Evolutionary conservation across 169 alveolate species (phyloP).

Genomic region (Cryptosporidium sp.): DNA sequence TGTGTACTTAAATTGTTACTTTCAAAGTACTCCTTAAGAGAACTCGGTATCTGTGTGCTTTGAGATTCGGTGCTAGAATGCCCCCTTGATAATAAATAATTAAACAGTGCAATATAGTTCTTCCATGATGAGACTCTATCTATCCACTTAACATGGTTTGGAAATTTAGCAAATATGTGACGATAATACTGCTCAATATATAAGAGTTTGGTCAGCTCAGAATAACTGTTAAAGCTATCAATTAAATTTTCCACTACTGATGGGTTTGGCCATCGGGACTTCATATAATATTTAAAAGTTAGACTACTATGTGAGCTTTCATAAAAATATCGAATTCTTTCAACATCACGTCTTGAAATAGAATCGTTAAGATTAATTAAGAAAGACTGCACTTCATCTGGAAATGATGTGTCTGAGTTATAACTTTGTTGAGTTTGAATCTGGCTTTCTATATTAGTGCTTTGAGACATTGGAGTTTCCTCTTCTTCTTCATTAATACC

Average conservation of each 20-base stretch:
- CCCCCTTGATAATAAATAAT: neutral
- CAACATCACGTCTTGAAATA: conserved; percentile 41
- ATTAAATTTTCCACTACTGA: conserved; percentile 40
- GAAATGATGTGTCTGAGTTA: conserved; percentile 21
- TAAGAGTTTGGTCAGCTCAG: conserved; percentile 14
- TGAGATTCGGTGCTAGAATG: conserved; percentile 11
- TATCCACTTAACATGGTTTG: conserved; percentile 61
- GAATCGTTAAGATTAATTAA: conserved; percentile 40
- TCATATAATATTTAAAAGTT: conserved; percentile 68
- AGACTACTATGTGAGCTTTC: conserved; percentile 15
- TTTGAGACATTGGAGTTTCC: conserved; percentile 51
- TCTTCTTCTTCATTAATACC: conserved; percentile 55
- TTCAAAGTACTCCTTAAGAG: conserved; percentile 34
- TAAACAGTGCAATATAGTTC: conserved; percentile 42
- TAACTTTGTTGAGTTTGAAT: conserved; percentile 13
- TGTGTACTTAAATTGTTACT: conserved; percentile 3
- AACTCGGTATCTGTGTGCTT: neutral
- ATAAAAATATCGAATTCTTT: conserved; percentile 49
- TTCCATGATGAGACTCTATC: conserved; percentile 73
- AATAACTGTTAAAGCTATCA: conserved; percentile 12
- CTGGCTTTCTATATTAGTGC: conserved; percentile 23
- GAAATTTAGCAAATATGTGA: conserved; percentile 71
- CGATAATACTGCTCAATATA: conserved; percentile 66
- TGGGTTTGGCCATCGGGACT: conserved; percentile 56
- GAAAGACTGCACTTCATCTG: conserved; percentile 63